Base-by-base conservation (phyloP, 352 stramenopile genomes). In the Thraustochytrium sp. region DNA sequence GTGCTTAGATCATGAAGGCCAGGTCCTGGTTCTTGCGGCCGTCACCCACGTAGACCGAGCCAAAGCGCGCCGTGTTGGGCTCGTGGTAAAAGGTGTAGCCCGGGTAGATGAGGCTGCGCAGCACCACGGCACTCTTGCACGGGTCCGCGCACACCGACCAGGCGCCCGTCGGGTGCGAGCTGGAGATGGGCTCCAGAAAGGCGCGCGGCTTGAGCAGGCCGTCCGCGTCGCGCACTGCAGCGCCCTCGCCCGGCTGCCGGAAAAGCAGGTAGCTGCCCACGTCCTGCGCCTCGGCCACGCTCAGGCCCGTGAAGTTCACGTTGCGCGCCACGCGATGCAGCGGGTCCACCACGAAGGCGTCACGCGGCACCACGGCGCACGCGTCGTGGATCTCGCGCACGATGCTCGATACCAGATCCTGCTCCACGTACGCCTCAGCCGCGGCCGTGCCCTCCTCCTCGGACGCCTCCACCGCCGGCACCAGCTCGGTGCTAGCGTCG, bases 41-140 rank as follows among this genome's bases (percentile, higher is more conserved):
- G 73, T 89, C 76, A 3, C 87, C 87, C 31, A 89, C 86, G 77
- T 89, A 89, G 1, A 75, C 86, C 3, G 85, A 86, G 49, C 87
- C 87, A 36, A 87, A 88, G 26, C 84, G 49, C 2, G 55, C 76
- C 2, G 84, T 85, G 42, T 82, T 84, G 9, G 88, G 72, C 75
- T 85, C 73, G 62, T 88, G 84, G 54, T 87, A 89, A 84, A 89
- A 89, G 21, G 76, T 78, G 78, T 89, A 89, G 0, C 87, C 87
- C 4, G 87, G 87, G 62, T 84, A 89, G 9, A 53, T 34, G 13
- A 89, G 76, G 46, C 76, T 88, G 11, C 85, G 82, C 37, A 89
- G 77, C 34, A 84, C 36, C 5, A 85, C 82, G 21, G 49, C 73
- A 0, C 63, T 85, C 13, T 65, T 26, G 18, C 82, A 85, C 11